Percentiles rank a stretch among this genome's conserved stretches.
Evolutionary conservation across 192 early-diverging fungal genomes (phyloP).

Genomic region (Allomyces macrogynus): DNA sequence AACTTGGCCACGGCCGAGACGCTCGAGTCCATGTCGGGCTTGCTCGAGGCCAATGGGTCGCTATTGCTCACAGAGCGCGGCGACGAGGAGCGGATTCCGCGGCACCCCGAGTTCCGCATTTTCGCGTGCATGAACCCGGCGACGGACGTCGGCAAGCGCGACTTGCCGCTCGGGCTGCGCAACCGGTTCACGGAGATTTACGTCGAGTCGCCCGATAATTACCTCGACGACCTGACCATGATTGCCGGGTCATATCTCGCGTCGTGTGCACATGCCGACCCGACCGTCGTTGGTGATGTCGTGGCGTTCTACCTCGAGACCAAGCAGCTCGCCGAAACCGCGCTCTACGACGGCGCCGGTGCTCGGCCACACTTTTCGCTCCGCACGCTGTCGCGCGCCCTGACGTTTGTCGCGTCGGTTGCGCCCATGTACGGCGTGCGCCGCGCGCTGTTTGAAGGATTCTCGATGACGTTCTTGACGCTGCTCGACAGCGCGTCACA

Average conservation of each 20-base stretch:
- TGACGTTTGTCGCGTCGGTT: conserved; percentile 57
- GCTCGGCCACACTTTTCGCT: conserved; percentile 78
- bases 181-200: conserved; percentile 90
- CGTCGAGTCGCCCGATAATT: conserved; percentile 72
- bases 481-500: conserved; percentile 56
- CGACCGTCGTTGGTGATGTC: conserved; percentile 36
- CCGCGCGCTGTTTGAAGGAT: conserved; percentile 78
- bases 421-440: conserved; percentile 53
- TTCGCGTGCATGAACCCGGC: conserved; percentile 99
- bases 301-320: conserved; percentile 62
- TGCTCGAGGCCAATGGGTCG: conserved; percentile 57
- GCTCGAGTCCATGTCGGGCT: conserved; percentile 68
- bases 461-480: conserved; percentile 88
- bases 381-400: conserved; percentile 71
- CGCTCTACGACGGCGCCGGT: conserved; percentile 70
- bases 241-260: conserved; percentile 63
- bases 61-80: conserved; percentile 81
- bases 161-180: conserved; percentile 76
- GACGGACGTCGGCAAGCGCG: conserved; percentile 91
- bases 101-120: conserved; percentile 82
- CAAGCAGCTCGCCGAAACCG: conserved; percentile 48
- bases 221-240: conserved; percentile 53
- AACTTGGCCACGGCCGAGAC: conserved; percentile 94
- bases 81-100: conserved; percentile 55
- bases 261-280: conserved; percentile 33